phyloP scores from a whole-genome alignment of 352 stramenopile species.

The Hyaloperonospora arabidopsidis region DNA sequence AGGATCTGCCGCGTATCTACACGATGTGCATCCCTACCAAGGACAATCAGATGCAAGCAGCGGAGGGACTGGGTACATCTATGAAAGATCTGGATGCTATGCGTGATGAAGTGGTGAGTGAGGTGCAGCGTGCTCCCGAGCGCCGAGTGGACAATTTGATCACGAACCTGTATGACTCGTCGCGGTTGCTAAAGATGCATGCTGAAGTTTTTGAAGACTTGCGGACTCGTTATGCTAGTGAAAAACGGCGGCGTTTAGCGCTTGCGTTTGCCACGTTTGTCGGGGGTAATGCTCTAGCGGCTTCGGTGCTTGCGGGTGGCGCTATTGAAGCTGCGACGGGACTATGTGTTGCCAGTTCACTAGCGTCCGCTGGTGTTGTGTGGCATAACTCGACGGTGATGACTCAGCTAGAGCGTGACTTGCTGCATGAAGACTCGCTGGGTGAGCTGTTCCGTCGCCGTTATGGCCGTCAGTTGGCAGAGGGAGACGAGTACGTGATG shows the following conservation, averaged over 20 bases:
- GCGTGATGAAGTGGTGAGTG: slow-evolving; percentile 94
- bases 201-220: slow-evolving; percentile 82
- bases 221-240: slow-evolving; percentile 59
- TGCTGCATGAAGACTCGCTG: slow-evolving; percentile 84
- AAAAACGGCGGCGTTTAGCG: slow-evolving; percentile 74
- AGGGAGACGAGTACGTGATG: slow-evolving; percentile 95
- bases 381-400: slow-evolving; percentile 88
- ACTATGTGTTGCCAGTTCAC: slow-evolving; percentile 65
- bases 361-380: slow-evolving; percentile 78
- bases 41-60: slow-evolving; percentile 38
- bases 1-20: slow-evolving; percentile 99
- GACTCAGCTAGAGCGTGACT: slow-evolving; percentile 76
- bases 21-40: slow-evolving; percentile 98
- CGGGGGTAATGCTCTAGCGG: slow-evolving; percentile 68
- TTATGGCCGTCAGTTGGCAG: slow-evolving; percentile 92
- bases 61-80: slow-evolving; percentile 55
- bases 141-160: slow-evolving; percentile 99
- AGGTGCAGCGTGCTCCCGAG: slow-evolving; percentile 95
- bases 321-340: slow-evolving; percentile 78
- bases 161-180: slow-evolving; percentile 93
- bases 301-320: slow-evolving; percentile 66
- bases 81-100: slow-evolving; percentile 94
- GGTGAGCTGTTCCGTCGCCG: slow-evolving; percentile 88
- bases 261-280: slow-evolving; percentile 56
- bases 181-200: slow-evolving; percentile 93